These are phyloP conservation scores for Oenanthe javanica DNA, from an alignment of 140 eudicot species.

Conservation along the genomic window DNA sequence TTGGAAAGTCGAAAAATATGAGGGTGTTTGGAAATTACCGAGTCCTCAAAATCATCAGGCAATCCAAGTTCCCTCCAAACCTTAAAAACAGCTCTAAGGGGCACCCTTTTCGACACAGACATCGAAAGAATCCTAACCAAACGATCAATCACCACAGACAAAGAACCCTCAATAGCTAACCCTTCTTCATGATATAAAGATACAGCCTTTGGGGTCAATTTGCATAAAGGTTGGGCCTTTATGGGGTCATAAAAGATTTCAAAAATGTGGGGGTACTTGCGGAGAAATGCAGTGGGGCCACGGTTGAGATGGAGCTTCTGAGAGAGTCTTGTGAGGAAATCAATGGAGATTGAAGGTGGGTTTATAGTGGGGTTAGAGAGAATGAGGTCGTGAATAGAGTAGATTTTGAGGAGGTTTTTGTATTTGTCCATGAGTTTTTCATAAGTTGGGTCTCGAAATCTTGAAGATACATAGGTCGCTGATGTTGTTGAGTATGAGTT, in stretches of 20 bases:
- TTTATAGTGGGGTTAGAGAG: slow-evolving; percentile 48
- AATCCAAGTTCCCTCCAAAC: slow-evolving; percentile 90
- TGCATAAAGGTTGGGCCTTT: slow-evolving; percentile 42
- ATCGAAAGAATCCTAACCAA: slow-evolving; percentile 74
- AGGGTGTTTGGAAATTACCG: slow-evolving; percentile 46
- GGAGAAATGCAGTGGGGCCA: slow-evolving; percentile 68
- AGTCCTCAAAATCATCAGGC: slow-evolving; percentile 87
- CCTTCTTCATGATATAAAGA: slow-evolving; percentile 42
- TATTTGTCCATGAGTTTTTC: slow-evolving; percentile 80
- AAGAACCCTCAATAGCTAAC: slow-evolving; percentile 32
- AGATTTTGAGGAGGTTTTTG: slow-evolving; percentile 68
- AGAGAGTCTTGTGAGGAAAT: slow-evolving; percentile 79
- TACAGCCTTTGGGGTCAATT: slow-evolving; percentile 46
- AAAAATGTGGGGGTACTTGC: slow-evolving; percentile 73
- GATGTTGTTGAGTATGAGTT: slow-evolving; percentile 37
- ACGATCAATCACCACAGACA: slow-evolving; percentile 47
- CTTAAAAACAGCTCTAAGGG: slow-evolving; percentile 76
- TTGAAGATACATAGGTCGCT: slow-evolving; percentile 69
- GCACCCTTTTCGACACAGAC: slow-evolving; percentile 60
- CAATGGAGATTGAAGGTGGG: slow-evolving; percentile 73
- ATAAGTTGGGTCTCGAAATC: slow-evolving; percentile 77
- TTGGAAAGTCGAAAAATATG: slow-evolving; percentile 36
- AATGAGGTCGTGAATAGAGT: slow-evolving; percentile 79
- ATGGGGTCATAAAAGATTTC: slow-evolving; percentile 45
- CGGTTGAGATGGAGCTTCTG: slow-evolving; percentile 88